These are phyloP conservation scores for Taxillus chinensis DNA, from an alignment of 164 flowering plant species.

Conservation along the genomic window DNA sequence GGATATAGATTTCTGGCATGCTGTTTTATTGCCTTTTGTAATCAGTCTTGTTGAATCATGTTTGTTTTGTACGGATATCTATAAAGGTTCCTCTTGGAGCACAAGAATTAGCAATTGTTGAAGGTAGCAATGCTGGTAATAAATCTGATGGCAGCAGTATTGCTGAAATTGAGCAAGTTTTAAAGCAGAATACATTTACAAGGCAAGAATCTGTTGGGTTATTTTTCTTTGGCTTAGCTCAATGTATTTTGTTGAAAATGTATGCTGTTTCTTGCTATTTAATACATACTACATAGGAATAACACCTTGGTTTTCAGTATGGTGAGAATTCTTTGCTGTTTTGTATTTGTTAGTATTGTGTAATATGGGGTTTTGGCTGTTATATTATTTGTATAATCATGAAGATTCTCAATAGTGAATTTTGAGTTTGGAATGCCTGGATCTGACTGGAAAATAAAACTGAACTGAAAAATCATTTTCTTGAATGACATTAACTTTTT, in stretches of 20 bases:
- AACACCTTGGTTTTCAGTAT: too few relatives aligned
- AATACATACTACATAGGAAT: too few relatives aligned
- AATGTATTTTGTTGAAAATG: too few relatives aligned
- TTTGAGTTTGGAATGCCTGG: too few relatives aligned
- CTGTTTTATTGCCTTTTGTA: background rate
- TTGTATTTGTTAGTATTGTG: too few relatives aligned
- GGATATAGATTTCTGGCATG: background rate
- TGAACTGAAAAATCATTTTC: too few relatives aligned
- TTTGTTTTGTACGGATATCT: background rate
- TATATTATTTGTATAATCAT: background rate
- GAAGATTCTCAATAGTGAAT: too few relatives aligned
- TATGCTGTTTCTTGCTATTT: too few relatives aligned
- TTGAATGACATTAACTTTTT: too few relatives aligned
- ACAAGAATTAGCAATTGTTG: constrained; percentile 10
- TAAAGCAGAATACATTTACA: constrained; percentile 67
- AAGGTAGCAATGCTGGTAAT: constrained; percentile 8
- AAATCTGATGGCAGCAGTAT: constrained; percentile 20
- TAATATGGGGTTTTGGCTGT: background rate
- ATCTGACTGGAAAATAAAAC: too few relatives aligned
- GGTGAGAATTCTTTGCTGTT: too few relatives aligned
- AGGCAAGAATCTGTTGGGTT: constrained; percentile 34
- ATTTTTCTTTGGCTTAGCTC: background rate
- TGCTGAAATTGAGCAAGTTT: constrained; percentile 45
- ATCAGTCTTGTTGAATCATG: background rate
- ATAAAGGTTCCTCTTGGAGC: constrained; percentile 15